Base-by-base conservation (phyloP, 2,329 filamentous ascomycete genomes). In the Cordyceps cicadae region DNA sequence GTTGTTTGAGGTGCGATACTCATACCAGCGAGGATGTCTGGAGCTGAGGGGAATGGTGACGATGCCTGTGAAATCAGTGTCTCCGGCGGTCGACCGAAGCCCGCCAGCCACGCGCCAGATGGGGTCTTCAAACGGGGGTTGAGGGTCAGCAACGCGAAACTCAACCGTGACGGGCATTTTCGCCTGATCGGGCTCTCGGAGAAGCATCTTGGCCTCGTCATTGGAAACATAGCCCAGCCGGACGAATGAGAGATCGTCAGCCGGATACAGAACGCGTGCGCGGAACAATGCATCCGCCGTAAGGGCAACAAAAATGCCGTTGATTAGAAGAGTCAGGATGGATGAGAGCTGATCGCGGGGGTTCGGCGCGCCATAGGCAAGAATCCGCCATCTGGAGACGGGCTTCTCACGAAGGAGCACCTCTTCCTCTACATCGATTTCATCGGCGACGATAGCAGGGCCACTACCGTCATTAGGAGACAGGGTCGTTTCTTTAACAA, bases 171-270 rank as follows among this genome's bases (percentile, higher is more conserved):
- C 75, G 0, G 92, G 92, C 70, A 96, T 82, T 67, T 88, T 85
- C 39, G 81, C 71, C 56, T 84, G 79, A 66, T 96, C 84, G 0
- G 94, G 91, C 72, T 97, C 94, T 61, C 94, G 84, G 52, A 99
- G 79, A 32, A 99, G 76, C 45, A 99, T 81, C 63, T 86, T 92
- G 24, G 92, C 94, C 60, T 87, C 87, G 0, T 80, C 83, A 19
- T 89, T 83, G 5, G 92, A 96, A 32, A 97, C 87, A 71, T 93
- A 93, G 29, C 94, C 94, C 17, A 96, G 78, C 9, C 94, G 84
- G 46, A 90, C 89, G 71, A 99, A 96, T 0, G 92, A 90, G 12
- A 96, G 77, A 65, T 95, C 86, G 32, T 89, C 77, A 29, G 80
- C 85, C 4, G 87, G 85, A 71, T 96, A 81, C 39, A 88, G 81